Conservation (phyloP, 306 rosid genomes). For the Cucumis melo region DNA sequence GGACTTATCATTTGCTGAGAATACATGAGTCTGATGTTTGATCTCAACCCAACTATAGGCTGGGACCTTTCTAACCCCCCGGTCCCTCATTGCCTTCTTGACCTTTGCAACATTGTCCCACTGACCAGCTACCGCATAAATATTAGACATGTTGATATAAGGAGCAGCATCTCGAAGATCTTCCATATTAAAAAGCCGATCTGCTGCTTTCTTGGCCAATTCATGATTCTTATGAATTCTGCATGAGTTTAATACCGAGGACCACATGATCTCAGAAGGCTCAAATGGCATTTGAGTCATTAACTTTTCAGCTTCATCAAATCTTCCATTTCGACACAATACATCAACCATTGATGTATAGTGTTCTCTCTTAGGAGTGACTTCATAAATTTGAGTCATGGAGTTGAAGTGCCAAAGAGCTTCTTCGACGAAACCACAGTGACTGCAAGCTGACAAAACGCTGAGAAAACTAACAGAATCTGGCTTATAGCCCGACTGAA, state of each 20-base stretch:
- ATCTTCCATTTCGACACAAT: conserved; percentile 61
- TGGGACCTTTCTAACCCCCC: conserved; percentile 63
- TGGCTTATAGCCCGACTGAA: conserved; percentile 60
- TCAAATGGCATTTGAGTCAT: conserved; percentile 64
- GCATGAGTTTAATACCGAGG: conserved; percentile 73
- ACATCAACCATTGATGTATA: conserved; percentile 65
- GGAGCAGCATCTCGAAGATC: conserved; percentile 63
- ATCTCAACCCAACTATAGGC: conserved; percentile 88
- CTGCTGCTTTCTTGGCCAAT: conserved; percentile 66
- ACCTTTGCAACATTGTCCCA: conserved; percentile 75
- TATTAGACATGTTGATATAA: conserved; percentile 69
- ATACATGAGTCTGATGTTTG: conserved; percentile 51
- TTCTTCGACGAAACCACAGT: conserved; percentile 75
- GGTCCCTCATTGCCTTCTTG: conserved; percentile 72
- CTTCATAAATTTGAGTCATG: conserved; percentile 35
- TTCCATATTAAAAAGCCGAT: conserved; percentile 50
- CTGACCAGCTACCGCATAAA: conserved; percentile 72
- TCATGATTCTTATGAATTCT: conserved; percentile 72
- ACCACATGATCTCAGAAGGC: conserved; percentile 77
- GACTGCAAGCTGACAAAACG: conserved; percentile 73
- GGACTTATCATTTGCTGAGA: conserved; percentile 46
- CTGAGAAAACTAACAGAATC: conserved; percentile 74
- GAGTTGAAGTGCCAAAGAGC: conserved; percentile 45
- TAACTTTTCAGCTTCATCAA: conserved; percentile 59
- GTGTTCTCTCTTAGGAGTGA: conserved; percentile 64